Percentiles rank a stretch among this genome's conserved stretches.
phyloP scores from a whole-genome alignment of 495 filamentous ascomycete species.

The Bathelium albidoporum region DNA sequence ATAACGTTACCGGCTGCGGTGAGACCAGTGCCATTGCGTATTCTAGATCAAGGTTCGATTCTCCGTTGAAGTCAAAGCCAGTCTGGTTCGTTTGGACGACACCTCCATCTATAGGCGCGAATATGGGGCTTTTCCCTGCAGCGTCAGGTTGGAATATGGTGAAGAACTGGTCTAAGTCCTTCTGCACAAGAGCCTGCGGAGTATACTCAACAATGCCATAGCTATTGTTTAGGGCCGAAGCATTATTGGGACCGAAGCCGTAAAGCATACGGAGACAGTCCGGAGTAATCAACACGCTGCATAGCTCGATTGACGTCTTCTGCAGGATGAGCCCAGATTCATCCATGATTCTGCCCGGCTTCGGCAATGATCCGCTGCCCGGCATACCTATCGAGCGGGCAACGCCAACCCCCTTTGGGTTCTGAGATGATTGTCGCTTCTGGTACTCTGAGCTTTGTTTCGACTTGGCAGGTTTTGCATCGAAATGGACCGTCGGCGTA shows the following conservation, averaged over 20 bases:
- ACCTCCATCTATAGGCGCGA: slow-evolving; percentile 17
- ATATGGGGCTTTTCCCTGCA: slow-evolving; percentile 12
- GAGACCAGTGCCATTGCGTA: slow-evolving; percentile 31
- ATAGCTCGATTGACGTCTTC: neutral
- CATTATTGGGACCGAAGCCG: neutral
- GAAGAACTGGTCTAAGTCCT: slow-evolving; percentile 22
- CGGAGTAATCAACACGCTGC: neutral
- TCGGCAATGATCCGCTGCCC: neutral
- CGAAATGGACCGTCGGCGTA: slow-evolving; percentile 29
- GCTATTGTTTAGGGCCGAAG: neutral
- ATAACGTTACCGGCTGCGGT: slow-evolving; percentile 34
- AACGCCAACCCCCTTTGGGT: neutral
- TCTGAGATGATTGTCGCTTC: neutral
- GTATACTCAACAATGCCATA: slow-evolving; percentile 31
- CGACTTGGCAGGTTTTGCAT: slow-evolving; percentile 20
- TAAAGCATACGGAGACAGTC: neutral
- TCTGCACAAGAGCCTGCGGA: slow-evolving; percentile 27
- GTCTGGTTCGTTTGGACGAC: slow-evolving; percentile 15
- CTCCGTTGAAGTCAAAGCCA: slow-evolving; percentile 26
- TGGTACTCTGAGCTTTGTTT: neutral
- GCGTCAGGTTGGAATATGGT: slow-evolving; percentile 7
- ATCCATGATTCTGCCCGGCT: neutral
- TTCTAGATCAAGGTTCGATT: slow-evolving; percentile 30
- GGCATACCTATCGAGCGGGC: neutral
- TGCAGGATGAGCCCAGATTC: neutral